Evolutionary conservation across 176 grass and related monocot species (phyloP), one percentile per base, ranked within the genome.

Genomic region (Lolium multiflorum): DNA sequence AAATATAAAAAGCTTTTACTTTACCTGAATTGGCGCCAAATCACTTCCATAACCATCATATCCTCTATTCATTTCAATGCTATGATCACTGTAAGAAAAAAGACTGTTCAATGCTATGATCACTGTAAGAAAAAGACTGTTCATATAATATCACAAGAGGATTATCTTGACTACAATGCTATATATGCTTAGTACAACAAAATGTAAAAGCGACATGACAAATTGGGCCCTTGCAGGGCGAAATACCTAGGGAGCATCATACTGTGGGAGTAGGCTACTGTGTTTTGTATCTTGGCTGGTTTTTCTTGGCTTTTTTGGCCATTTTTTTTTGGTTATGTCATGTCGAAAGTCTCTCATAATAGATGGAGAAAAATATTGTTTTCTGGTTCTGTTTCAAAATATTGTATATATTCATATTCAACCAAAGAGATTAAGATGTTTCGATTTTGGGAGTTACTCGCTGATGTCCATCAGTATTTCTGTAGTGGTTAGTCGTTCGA

Each of bases 31-130:
- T 54, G 97, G 47, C 91, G 92, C 90, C 94, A 94, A 82, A 99
- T 87, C 24, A 94, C 92, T 91, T 99, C 97, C 94, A 93, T 99
- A 94, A 99, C 87, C 97, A 96, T 99, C 89, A 99, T 91, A 26
- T 99, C 90, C 87, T 99, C 97, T 74, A 85, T 94, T 91, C 82
- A 94, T 26, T 52, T 94, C 90, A 84, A 91, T 88, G 7, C 94
- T 96, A 83, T 87, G 94, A 86, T 94, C 94, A 28, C 97, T 99
- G n/a, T n/a, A n/a, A n/a, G n/a, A n/a, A n/a, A n/a, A n/a, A n/a
- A n/a, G n/a, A n/a, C n/a, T n/a, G n/a, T n/a, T n/a, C n/a, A n/a
- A n/a, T n/a, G n/a, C n/a, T n/a, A n/a, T n/a, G n/a, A n/a, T n/a
- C n/a, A n/a, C n/a, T n/a, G 92, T 82, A 91, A 91, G 78, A 35